Evolutionary conservation across 2,329 filamentous ascomycete genomes (phyloP), one percentile per base, ranked within the genome.

Genomic region (Penicillium sp.): DNA sequence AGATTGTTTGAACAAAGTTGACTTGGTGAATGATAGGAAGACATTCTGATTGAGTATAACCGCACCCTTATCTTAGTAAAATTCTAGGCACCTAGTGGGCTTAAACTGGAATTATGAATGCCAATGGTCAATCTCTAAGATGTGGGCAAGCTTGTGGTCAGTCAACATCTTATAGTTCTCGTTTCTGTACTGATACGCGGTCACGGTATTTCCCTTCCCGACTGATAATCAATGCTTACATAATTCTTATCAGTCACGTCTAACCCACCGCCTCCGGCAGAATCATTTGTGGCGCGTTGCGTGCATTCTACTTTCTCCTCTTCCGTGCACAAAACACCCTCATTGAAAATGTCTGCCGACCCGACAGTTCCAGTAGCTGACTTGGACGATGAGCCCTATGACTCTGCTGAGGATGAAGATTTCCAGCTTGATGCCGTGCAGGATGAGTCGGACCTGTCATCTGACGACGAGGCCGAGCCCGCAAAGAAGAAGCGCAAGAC

Each of bases 401-500:
- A 65, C 41, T 68, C 64, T 13, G 58, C 57, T 16, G 63, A 66
- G 38, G 64, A 68, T 47, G 62, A 65, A 47, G 64, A 64, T 42
- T 68, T 67, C 35, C 50, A 64, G 32, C 45, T 66, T 26, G 64
- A 66, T 26, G 53, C 47, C 6, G 57, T 43, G 9, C 57, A 56
- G 39, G 62, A 61, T n/a, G 61, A 64, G 11, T 64, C 59, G n/a
- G 60, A 61, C 21, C 29, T 58, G 13, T 62, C 58, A 11, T 53
- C 53, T 23, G 63, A 64, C 2, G 65, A 67, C 2, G 56, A 56
- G 18, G 39, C 54, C 15, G 57, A 57, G 26, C 58, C 65, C 2
- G 60, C 58, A 14, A 71, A 67, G 41, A 64, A 66, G 42, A 72
- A 69, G 43, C 60, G 50, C 50, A 68, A 57, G 46, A 60, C 30